Evolutionary conservation across 441 rosid genomes (phyloP).

Genomic region (Pelargonium australe): DNA sequence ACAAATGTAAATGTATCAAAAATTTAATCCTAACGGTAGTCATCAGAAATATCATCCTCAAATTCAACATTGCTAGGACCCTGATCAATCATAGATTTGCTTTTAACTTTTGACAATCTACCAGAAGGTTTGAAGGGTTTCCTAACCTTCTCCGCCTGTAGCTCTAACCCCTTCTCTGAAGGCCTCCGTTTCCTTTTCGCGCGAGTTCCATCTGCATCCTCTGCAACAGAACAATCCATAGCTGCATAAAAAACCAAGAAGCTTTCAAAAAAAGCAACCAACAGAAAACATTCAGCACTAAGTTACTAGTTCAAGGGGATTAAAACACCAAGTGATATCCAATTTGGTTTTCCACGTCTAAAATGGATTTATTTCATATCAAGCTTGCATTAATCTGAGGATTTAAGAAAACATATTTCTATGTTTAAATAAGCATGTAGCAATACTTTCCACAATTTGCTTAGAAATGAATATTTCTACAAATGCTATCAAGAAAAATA

Average conservation of each 20-base stretch:
- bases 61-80: conserved; percentile 42
- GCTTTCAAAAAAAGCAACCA: conserved; percentile 9
- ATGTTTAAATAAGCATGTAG: too few relatives aligned
- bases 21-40: conserved; percentile 16
- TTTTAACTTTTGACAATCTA: conserved; percentile 50
- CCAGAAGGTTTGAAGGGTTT: conserved; percentile 37
- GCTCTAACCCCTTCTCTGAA: conserved; percentile 88
- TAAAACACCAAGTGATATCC: neutral
- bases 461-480: too few relatives aligned
- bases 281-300: conserved; percentile 2
- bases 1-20: too few relatives aligned
- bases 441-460: too few relatives aligned
- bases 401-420: too few relatives aligned
- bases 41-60: conserved; percentile 49
- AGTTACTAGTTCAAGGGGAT: neutral
- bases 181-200: conserved; percentile 78
- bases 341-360: neutral
- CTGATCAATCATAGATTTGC: conserved; percentile 45
- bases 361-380: too few relatives aligned
- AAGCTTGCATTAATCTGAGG: too few relatives aligned
- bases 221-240: conserved; percentile 31
- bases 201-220: conserved; percentile 68
- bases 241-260: conserved; percentile 16
- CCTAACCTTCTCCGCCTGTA: conserved; percentile 88
- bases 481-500: too few relatives aligned